Percentiles rank a stretch among this genome's conserved stretches.
phyloP scores from a whole-genome alignment of 2,329 filamentous ascomycete genomes.

The Neofusicoccum sp. region DNA sequence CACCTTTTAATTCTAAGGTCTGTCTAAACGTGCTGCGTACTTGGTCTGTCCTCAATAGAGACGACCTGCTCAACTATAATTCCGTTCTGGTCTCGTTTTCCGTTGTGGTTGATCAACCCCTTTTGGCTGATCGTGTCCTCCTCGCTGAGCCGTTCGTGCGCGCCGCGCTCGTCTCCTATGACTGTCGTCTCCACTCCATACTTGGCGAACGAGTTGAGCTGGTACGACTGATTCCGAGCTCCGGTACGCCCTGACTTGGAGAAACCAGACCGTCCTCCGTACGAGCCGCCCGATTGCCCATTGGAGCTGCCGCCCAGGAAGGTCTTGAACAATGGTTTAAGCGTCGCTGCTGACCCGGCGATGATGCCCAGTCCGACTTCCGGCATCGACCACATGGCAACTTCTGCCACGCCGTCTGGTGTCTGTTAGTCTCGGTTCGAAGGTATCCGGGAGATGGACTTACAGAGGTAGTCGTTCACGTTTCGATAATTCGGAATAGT shows the following conservation, averaged over 20 bases:
- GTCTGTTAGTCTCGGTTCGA: not conserved
- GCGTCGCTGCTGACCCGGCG: not conserved
- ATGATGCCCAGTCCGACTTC: not conserved
- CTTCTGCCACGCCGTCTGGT: not conserved
- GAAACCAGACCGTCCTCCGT: not conserved
- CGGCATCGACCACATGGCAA: not conserved
- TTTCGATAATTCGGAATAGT: not conserved
- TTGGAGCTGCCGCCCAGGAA: not conserved
- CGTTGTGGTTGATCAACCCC: not conserved
- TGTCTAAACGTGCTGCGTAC: not conserved
- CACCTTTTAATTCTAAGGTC: too few species aligned
- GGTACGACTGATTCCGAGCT: not conserved
- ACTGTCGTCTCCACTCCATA: not conserved
- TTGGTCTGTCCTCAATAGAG: not conserved
- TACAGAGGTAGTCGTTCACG: not conserved
- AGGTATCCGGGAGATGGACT: not conserved
- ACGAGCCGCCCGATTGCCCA: not conserved
- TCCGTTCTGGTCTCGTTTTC: not conserved
- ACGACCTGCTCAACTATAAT: not conserved
- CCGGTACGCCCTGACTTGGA: not conserved
- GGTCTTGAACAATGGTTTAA: slow-evolving; percentile 1
- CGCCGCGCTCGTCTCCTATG: not conserved
- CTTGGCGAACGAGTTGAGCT: not conserved
- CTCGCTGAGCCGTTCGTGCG: not conserved
- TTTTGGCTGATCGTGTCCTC: slow-evolving; percentile 9